These are phyloP conservation scores for Saccharomyces hybrid DNA, from an alignment of 1,139 yeast genomes.

Conservation along the genomic window DNA sequence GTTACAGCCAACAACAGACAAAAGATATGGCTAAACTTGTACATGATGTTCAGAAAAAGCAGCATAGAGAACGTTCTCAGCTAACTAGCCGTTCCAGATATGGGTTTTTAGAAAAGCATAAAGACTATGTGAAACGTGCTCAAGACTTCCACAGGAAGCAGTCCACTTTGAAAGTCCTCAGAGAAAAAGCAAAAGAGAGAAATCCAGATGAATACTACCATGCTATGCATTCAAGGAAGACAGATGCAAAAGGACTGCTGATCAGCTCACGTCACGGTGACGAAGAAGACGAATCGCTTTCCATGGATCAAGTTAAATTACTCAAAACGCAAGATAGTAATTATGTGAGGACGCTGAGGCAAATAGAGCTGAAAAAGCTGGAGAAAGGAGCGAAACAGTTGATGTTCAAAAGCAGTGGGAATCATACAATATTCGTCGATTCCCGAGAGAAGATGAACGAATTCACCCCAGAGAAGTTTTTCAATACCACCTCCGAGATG, in stretches of 20 bases:
- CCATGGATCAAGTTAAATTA: constrained; percentile 70
- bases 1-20: background rate
- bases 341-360: constrained; percentile 70
- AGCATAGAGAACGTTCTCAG: constrained; percentile 91
- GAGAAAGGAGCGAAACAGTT: constrained; percentile 51
- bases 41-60: constrained; percentile 90
- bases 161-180: constrained; percentile 69
- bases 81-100: constrained; percentile 60
- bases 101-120: constrained; percentile 90
- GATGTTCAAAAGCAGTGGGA: constrained; percentile 51
- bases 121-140: constrained; percentile 86
- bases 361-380: constrained; percentile 59
- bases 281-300: constrained; percentile 35
- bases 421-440: constrained; percentile 84
- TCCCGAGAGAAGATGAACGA: constrained; percentile 44
- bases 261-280: constrained; percentile 62
- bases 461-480: constrained; percentile 58
- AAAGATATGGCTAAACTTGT: constrained; percentile 64
- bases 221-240: constrained; percentile 68
- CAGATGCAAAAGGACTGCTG: constrained; percentile 61
- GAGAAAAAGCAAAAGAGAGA: constrained; percentile 61
- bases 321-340: constrained; percentile 86
- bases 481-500: constrained; percentile 62
- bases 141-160: constrained; percentile 84
- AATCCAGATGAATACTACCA: constrained; percentile 98